phyloP scores from a whole-genome alignment of 331 rosid species.

The Saraca asoca region DNA sequence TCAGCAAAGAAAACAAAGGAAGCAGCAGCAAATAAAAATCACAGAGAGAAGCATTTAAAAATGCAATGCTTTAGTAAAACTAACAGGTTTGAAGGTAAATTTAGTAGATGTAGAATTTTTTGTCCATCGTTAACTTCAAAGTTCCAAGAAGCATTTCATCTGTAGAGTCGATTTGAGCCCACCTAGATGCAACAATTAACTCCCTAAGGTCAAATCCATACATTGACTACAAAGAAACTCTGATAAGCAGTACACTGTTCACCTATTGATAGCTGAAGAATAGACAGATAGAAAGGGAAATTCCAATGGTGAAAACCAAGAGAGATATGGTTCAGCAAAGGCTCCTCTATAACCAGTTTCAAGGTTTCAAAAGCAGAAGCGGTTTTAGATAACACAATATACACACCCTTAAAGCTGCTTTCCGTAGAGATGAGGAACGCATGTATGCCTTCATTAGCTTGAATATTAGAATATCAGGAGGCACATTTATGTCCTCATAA shows the following conservation, averaged over 20 bases:
- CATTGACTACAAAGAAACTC: too few species aligned
- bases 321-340: too few species aligned
- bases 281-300: too few species aligned
- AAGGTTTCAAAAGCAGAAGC: too few species aligned
- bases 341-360: too few species aligned
- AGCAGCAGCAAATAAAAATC: background rate
- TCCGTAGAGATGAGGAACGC: slow-evolving; percentile 73
- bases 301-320: too few species aligned
- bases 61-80: background rate
- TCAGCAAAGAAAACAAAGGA: slow-evolving; percentile 12
- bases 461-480: slow-evolving; percentile 65
- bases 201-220: too few species aligned
- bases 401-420: slow-evolving; percentile 77
- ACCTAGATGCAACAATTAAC: too few species aligned
- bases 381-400: too few species aligned
- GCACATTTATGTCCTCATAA: slow-evolving; percentile 51
- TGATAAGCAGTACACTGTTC: too few species aligned
- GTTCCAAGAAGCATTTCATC: background rate
- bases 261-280: too few species aligned
- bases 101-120: background rate
- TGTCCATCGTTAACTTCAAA: slow-evolving; percentile 8
- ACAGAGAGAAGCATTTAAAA: slow-evolving; percentile 1
- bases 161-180: too few species aligned
- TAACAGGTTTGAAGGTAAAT: slow-evolving; percentile 8
- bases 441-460: slow-evolving; percentile 73